A percentile compares a stretch with the other conserved stretches of the same genome.
Conservation (phyloP, 495 filamentous ascomycete genomes). For the Chaetomium cochliodes region DNA sequence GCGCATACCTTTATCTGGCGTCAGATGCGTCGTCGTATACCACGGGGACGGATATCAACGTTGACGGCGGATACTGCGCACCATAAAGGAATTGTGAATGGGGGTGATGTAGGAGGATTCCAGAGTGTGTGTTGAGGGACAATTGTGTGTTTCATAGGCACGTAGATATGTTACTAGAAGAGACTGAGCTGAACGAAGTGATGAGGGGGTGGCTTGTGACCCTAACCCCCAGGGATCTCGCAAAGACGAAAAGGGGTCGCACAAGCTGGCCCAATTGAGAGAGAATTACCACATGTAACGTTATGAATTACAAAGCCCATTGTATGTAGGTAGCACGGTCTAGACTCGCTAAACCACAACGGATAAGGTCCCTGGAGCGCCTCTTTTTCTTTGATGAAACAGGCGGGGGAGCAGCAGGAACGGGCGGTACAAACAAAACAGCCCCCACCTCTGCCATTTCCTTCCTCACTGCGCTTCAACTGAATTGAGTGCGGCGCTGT, state of each 20-base stretch:
- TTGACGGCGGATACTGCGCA: slow-evolving; percentile 65
- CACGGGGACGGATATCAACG: slow-evolving; percentile 72
- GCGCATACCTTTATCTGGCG: slow-evolving; percentile 83
- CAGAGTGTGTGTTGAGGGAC: background rate
- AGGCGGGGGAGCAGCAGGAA: background rate
- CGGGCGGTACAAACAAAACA: background rate
- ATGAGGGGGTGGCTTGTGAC: background rate
- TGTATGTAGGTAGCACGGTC: background rate
- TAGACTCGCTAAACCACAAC: background rate
- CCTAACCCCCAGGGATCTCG: background rate
- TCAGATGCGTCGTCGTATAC: slow-evolving; percentile 82
- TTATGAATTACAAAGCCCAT: background rate
- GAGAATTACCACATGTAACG: background rate
- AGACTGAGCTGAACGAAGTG: too few relatives aligned
- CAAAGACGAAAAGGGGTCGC: background rate
- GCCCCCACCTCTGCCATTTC: background rate
- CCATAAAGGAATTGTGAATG: slow-evolving; percentile 30
- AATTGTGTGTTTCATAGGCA: background rate
- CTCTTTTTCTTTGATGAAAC: background rate
- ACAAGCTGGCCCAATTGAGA: background rate
- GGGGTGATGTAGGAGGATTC: background rate
- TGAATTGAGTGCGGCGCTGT: background rate
- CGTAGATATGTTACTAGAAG: too few relatives aligned
- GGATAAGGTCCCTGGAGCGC: slow-evolving; percentile 1
- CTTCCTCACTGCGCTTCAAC: background rate